Conservation (phyloP, 495 filamentous ascomycete species). For the Jackrogersella multiformis region DNA sequence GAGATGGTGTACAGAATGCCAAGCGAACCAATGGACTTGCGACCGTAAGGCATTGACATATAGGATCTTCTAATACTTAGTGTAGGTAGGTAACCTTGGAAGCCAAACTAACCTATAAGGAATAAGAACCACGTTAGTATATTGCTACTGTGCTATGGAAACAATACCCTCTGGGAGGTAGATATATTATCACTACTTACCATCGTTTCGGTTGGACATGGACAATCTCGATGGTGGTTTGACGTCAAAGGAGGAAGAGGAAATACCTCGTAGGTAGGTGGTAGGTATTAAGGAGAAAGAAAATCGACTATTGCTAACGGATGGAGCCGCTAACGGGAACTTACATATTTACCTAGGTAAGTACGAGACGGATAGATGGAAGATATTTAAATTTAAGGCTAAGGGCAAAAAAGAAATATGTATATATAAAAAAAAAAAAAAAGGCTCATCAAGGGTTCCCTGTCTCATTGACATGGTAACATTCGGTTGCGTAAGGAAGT, state of each 20-base stretch:
- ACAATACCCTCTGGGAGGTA: background rate
- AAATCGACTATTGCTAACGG: background rate
- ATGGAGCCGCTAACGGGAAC: conserved; percentile 25
- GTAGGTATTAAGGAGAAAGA: background rate
- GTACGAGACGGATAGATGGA: background rate
- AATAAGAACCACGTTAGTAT: conserved; percentile 4
- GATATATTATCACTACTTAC: background rate
- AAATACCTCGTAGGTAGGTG: background rate
- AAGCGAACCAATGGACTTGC: conserved; percentile 23
- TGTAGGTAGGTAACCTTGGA: too few species aligned
- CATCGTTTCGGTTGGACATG: too few species aligned
- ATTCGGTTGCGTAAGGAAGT: conserved; percentile 7
- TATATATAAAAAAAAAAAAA: too few species aligned
- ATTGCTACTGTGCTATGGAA: background rate
- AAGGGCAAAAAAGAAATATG: background rate
- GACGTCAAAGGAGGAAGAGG: background rate
- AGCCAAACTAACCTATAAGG: conserved; percentile 9
- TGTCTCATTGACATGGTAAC: background rate
- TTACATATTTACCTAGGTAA: background rate
- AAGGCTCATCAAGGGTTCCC: too few species aligned
- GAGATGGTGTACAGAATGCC: conserved; percentile 13
- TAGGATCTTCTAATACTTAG: conserved; percentile 15
- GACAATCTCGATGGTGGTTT: too few species aligned
- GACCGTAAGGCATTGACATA: background rate
- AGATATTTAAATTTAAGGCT: background rate